Conservation (phyloP, 2,329 filamentous ascomycete species). For the Arachnomyces sp. region DNA sequence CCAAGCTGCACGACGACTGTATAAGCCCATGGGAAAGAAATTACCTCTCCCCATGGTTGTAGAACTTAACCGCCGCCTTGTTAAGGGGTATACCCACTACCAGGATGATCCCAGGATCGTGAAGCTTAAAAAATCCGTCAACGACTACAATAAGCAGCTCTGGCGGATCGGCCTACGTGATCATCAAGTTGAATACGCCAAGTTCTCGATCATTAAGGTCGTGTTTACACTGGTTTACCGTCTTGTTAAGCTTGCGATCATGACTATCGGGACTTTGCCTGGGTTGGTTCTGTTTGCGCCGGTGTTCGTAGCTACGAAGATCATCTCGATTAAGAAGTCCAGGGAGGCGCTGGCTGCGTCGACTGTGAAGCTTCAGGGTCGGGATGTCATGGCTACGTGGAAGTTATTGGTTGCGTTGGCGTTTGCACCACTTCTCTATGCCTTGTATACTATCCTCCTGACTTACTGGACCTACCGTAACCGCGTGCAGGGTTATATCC, state of each 20-base stretch:
- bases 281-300: slow-evolving; percentile 81
- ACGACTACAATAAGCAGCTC: slow-evolving; percentile 78
- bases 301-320: slow-evolving; percentile 74
- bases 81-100: slow-evolving; percentile 85
- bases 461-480: slow-evolving; percentile 73
- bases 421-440: slow-evolving; percentile 71
- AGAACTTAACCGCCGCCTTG: slow-evolving; percentile 83
- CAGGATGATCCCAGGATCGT: slow-evolving; percentile 83
- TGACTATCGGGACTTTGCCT: slow-evolving; percentile 74
- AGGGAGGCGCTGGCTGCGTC: slow-evolving; percentile 76
- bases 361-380: slow-evolving; percentile 78
- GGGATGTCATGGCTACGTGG: slow-evolving; percentile 90
- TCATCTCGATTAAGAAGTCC: slow-evolving; percentile 74
- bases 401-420: slow-evolving; percentile 83
- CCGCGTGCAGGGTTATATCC: slow-evolving; percentile 72
- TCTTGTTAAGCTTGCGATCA: slow-evolving; percentile 63
- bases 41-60: slow-evolving; percentile 85
- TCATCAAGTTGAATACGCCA: slow-evolving; percentile 89
- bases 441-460: slow-evolving; percentile 67
- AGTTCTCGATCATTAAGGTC: slow-evolving; percentile 68
- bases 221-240: slow-evolving; percentile 72
- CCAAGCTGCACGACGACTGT: slow-evolving; percentile 84
- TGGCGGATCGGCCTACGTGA: slow-evolving; percentile 81
- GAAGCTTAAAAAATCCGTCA: slow-evolving; percentile 63
- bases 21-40: slow-evolving; percentile 91